These are phyloP conservation scores for Leccinum olivaceoglutinosum DNA, from an alignment of 1,284 basidiomycete genomes.

Conservation along the genomic window DNA sequence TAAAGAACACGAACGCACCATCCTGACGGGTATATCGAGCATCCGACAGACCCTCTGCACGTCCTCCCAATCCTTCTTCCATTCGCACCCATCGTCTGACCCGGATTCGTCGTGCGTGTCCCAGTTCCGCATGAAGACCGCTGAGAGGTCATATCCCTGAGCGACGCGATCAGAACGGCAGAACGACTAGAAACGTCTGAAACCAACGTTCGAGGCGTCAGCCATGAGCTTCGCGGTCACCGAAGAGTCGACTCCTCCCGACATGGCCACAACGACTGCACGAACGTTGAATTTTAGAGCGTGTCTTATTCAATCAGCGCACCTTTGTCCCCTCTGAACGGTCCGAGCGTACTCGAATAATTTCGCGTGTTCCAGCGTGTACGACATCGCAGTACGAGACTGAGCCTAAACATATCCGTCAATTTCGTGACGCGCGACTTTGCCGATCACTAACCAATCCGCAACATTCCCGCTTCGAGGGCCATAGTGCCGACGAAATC, in stretches of 20 bases:
- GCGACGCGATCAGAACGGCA: not conserved
- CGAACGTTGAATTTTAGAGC: not conserved
- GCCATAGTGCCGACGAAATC: too few species aligned
- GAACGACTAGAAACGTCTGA: not conserved
- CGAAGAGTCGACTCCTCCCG: conserved; percentile 94
- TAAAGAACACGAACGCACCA: conserved; percentile 44
- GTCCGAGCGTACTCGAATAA: conserved; percentile 12
- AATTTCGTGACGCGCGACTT: conserved; percentile 4
- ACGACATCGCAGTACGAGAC: conserved; percentile 14
- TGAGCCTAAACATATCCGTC: conserved; percentile 16
- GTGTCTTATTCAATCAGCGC: not conserved
- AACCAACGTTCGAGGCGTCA: conserved; percentile 44
- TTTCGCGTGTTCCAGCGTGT: conserved; percentile 6
- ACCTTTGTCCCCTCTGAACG: conserved; percentile 29
- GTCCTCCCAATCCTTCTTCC: conserved; percentile 94
- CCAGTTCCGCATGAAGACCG: conserved; percentile 97
- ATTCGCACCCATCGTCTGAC: conserved; percentile 79
- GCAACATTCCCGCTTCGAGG: too few species aligned
- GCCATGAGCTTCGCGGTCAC: conserved; percentile 75
- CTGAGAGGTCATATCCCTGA: conserved; percentile 77
- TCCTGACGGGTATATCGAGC: conserved; percentile 58
- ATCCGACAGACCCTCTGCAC: conserved; percentile 76
- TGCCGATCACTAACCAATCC: not conserved
- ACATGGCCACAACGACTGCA: conserved; percentile 87
- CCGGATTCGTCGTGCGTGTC: conserved; percentile 70